phyloP scores from a whole-genome alignment of 176 grass and related monocot genomes.

The Cenchrus americanus region DNA sequence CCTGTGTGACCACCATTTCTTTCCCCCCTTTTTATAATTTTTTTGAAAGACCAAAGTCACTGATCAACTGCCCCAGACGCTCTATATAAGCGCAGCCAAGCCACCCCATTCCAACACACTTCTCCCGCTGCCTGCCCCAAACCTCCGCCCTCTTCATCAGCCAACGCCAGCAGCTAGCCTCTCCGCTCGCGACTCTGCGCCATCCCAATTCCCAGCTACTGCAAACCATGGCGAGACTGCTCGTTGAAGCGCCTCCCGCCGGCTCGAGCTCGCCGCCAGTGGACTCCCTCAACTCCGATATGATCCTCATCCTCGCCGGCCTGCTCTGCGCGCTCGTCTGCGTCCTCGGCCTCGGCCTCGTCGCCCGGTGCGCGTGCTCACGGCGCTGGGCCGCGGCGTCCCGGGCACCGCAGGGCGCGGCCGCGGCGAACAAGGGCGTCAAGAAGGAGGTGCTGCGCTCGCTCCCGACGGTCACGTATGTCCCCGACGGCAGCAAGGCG shows the following conservation, averaged over 20 bases:
- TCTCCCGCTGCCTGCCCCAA: conserved; percentile 25
- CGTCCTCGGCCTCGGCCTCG: conserved; percentile 67
- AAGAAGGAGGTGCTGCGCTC: conserved; percentile 65
- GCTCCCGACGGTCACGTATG: conserved; percentile 53
- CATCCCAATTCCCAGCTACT: neutral
- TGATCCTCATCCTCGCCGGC: conserved; percentile 61
- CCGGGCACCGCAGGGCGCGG: neutral
- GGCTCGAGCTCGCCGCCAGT: neutral
- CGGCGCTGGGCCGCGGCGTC: conserved; percentile 25
- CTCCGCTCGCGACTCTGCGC: conserved; percentile 5
- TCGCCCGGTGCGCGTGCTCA: conserved; percentile 61
- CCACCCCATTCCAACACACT: conserved; percentile 26
- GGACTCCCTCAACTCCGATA: conserved; percentile 52
- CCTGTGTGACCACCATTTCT: neutral
- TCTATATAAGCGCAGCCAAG: conserved; percentile 45
- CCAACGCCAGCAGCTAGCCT: neutral
- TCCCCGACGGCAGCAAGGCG: conserved; percentile 32
- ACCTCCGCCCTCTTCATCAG: neutral
- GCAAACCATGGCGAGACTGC: conserved; percentile 50
- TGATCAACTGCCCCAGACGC: neutral
- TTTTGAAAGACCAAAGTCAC: conserved; percentile 33
- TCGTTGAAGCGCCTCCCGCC: conserved; percentile 32
- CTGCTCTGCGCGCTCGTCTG: conserved; percentile 66
- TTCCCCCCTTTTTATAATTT: conserved; percentile 8
- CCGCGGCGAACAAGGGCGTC: conserved; percentile 41